A percentile compares a stretch with the other conserved stretches of the same genome.
These are phyloP conservation scores for Aspergillus olivimuriae DNA, from an alignment of 495 filamentous ascomycete genomes.

Conservation along the genomic window DNA sequence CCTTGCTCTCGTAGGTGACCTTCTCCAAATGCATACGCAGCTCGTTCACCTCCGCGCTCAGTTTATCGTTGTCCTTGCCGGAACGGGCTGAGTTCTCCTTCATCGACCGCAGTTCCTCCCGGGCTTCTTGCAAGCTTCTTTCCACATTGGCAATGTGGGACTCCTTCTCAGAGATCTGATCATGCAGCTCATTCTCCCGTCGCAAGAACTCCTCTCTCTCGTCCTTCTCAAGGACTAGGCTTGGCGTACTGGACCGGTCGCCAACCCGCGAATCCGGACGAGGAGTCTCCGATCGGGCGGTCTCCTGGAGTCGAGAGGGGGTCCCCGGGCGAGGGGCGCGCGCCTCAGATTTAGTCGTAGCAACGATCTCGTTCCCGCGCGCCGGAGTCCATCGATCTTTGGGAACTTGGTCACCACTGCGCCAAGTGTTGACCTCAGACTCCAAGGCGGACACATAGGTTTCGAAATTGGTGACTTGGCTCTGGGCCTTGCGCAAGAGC, in stretches of 20 bases:
- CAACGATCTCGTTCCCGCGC: constrained; percentile 50
- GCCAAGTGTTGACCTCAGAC: constrained; percentile 78
- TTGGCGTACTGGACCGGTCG: constrained; percentile 81
- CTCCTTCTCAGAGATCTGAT: constrained; percentile 91
- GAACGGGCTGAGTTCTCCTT: constrained; percentile 77
- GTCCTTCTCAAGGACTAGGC: constrained; percentile 85
- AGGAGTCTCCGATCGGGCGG: constrained; percentile 51
- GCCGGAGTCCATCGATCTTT: constrained; percentile 74
- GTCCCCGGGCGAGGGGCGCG: constrained; percentile 65
- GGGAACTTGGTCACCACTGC: constrained; percentile 79
- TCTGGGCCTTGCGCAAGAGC: constrained; percentile 84
- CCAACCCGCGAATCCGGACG: constrained; percentile 77
- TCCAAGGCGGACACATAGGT: constrained; percentile 80
- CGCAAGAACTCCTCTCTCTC: constrained; percentile 94
- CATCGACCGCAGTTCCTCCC: constrained; percentile 72
- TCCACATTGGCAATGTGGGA: constrained; percentile 71
- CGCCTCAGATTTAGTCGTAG: constrained; percentile 51
- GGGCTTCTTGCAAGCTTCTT: constrained; percentile 67
- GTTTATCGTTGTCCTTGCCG: constrained; percentile 78
- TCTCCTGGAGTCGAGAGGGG: constrained; percentile 66
- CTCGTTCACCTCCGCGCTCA: constrained; percentile 80
- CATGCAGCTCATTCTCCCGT: constrained; percentile 93
- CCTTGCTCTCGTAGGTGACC: constrained; percentile 91
- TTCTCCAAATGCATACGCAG: constrained; percentile 94
- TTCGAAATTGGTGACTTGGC: constrained; percentile 82